Base-by-base conservation (phyloP, 2,329 filamentous ascomycete genomes). In the Diplocarpon mali region DNA sequence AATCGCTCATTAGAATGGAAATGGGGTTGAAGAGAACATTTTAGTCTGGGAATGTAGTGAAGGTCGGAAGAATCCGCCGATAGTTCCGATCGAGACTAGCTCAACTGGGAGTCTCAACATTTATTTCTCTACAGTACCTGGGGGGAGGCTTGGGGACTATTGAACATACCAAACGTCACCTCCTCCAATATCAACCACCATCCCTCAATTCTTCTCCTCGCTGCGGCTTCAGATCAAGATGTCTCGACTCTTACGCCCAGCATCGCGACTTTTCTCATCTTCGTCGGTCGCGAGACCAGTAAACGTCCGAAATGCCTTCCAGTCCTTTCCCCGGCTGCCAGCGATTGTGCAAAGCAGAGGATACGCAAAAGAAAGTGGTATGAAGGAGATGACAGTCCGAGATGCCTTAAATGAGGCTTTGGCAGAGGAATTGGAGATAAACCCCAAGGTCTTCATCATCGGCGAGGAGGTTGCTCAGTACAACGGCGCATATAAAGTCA, bases 401-500 rank as follows among this genome's bases (percentile, higher is more conserved):
- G 92, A 98, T 65, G 92, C 92, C 49, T 74, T 98, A 63, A 98
- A 98, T 67, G 90, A 98, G 74, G 92, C 92, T 49, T 81, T 98
- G 64, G 88, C 88, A 38, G 92, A 98, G 73, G 92, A 98, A 76
- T 80, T 98, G 67, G 89, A 95, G 75, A 66, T 69, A 64, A 94
- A 98, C 69, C 75, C 83, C 53, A 96, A 95, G 75, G 89, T 95
- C 59, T 98, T 95, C 67, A 72, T 98, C 57, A 68, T 98, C 47
- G 92, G 92, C 61, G 92, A 98, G 75, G 92, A 98, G 73, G 92
- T 98, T 63, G 92, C 92, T 61, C 92, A 98, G 71, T 98, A 98
- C 75, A 98, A 98, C 68, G 92, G 92, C 75, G 90, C 90, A 64
- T 98, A 98, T 80, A 98, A 98, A 73, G 90, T 98, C 65, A 98